Evolutionary conservation across 495 filamentous ascomycete species (phyloP).

Genomic region (Neurospora sublineolata): DNA sequence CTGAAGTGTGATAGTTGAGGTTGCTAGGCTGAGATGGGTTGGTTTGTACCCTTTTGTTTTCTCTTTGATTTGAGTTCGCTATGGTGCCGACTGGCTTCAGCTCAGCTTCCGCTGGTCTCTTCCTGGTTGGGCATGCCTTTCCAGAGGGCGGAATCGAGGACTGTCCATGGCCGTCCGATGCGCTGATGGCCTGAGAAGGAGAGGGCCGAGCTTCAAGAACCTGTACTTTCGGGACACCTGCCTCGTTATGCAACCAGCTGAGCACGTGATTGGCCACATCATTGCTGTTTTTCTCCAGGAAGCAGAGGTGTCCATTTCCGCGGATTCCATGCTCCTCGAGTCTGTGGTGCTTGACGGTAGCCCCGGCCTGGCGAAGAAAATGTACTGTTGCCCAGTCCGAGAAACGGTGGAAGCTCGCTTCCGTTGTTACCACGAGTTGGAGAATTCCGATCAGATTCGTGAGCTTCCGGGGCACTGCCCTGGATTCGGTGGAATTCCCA

Average conservation of each 20-base stretch:
- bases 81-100: not conserved
- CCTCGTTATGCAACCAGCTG: not conserved
- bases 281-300: slow-evolving; percentile 50
- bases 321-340: slow-evolving; percentile 35
- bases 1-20: not conserved
- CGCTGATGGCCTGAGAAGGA: not conserved
- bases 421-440: slow-evolving; percentile 37
- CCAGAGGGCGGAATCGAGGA: not conserved
- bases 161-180: not conserved
- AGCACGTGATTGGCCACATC: slow-evolving; percentile 30
- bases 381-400: slow-evolving; percentile 47
- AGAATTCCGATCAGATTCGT: slow-evolving; percentile 36
- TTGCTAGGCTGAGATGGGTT: not conserved
- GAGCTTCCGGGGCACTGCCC: slow-evolving; percentile 29
- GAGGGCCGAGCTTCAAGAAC: not conserved
- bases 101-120: not conserved
- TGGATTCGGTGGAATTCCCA: slow-evolving; percentile 21
- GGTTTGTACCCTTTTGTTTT: not conserved
- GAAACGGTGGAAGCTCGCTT: slow-evolving; percentile 43
- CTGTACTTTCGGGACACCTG: not conserved
- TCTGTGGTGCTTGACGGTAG: slow-evolving; percentile 32
- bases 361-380: slow-evolving; percentile 46
- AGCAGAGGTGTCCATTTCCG: slow-evolving; percentile 50
- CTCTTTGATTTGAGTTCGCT: not conserved
- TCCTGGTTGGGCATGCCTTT: not conserved